Base-by-base conservation (phyloP, 768 basidiomycete genomes). In the Tylopilus felleus region DNA sequence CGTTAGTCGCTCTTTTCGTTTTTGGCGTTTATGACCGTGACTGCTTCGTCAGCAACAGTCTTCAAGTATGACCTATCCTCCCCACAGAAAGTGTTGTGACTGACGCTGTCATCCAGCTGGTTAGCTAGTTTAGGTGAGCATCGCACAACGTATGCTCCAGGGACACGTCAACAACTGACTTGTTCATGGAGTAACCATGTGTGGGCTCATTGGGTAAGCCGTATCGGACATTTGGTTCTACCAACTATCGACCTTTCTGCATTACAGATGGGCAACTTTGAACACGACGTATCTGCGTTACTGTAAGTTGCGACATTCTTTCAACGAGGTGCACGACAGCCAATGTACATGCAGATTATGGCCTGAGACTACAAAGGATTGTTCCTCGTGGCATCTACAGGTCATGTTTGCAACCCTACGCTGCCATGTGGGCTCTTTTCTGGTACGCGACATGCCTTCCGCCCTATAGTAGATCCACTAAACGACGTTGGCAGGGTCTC, bases 201-300 rank as follows among this genome's bases (percentile, higher is more conserved):
- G 80, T 40, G 85, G 86, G 8, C 86, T 88, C 73, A 75, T 85
- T 60, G 60, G 61, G 60, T 58, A n/a, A 51, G 17, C 33, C 50
- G 38, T 29, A 38, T 10, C 7, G n/a, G 10, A n/a, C 8, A 2
- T 5, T 38, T 10, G n/a, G 38, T 19, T 83, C 80, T 61, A 19
- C n/a, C 16, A 6, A n/a, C 29, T 77, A 81, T 41, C 89, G 86
- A 48, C 71, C 83, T 74, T 39, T 27, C 42, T 14, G 14, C 25
- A 74, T 75, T 49, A 78, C 72, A 74, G 79, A 44, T 90, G 88
- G 87, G 75, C 77, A 55, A 66, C 79, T 33, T 83, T 88, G 68
- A 86, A 86, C 66, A 52, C 88, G 27, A 88, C 88, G 16, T 93
- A 86, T 72, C 63, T 88, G 50, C 81, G 73, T 70, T 91, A 86